Base-by-base conservation (phyloP, 2,329 filamentous ascomycete species). In the Scleromitrula shiraiana region DNA sequence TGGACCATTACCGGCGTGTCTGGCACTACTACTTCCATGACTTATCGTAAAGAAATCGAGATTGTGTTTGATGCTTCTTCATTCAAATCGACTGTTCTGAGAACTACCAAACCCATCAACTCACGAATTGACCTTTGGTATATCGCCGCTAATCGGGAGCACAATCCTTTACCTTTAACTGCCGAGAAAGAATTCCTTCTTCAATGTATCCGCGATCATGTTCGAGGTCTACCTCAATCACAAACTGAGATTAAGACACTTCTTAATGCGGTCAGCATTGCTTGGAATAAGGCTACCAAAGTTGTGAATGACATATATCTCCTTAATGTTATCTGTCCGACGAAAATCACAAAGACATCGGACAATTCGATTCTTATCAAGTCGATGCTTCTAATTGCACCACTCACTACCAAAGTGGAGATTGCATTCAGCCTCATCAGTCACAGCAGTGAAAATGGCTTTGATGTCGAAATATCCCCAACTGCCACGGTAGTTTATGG, bases 161-260 rank as follows among this genome's bases (percentile, higher is more conserved):
- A 68, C n/a, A 70, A 77, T 23, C 68, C 77, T 8, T 62, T 71
- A 26, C 76, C 78, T 0, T 65, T 79, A 44, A 82, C 80, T 1
- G 73, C 75, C 0, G 84, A 85, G 60, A 82, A 80, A 56, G 81
- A 85, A 30, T 90, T 90, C 67, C 87, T 89, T 62, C 68, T 91
- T 7, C 78, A 85, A 59, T 77, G 80, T 57, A 80, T 90, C 50
- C 76, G 82, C 36, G 82, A 85, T 49, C 76, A 83, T 49, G 68
- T 87, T 35, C 78, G 83, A 40, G 75, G 71, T 1, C 65, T 88
- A 35, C 68, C 73, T 10, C 82, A 83, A 62, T 69, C 71, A 48
- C 68, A 72, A 40, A 83, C 77, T 0, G 70, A 70, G 42, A 68
- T 83, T 23, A 70, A 72, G 14, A 68, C 72, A 27, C 69, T 91